Percentiles rank a stretch among this genome's conserved stretches.
Conservation (phyloP, 2,329 filamentous ascomycete species). For the Fusarium fracticaudum region DNA sequence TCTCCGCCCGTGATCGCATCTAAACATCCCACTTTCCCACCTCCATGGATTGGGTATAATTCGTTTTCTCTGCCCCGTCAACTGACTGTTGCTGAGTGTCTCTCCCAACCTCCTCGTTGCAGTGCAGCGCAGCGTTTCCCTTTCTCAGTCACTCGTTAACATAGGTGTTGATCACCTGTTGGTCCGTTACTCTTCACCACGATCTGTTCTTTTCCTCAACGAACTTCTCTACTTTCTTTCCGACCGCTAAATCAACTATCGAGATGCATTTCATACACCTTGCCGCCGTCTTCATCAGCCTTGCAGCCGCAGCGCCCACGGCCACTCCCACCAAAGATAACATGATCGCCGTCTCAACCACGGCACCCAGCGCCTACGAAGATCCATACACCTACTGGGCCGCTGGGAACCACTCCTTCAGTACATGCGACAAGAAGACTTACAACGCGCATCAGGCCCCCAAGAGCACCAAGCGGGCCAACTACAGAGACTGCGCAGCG, state of each 20-base stretch:
- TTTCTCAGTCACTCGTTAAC: conserved; percentile 35
- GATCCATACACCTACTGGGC: conserved; percentile 40
- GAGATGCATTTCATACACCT: conserved; percentile 29
- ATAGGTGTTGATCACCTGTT: conserved; percentile 34
- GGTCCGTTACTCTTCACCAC: conserved; percentile 16
- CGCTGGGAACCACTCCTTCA: conserved; percentile 34
- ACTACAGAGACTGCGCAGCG: conserved; percentile 46
- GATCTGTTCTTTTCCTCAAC: neutral
- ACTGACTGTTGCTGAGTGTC: neutral
- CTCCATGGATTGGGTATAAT: neutral
- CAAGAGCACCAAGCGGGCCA: conserved; percentile 35
- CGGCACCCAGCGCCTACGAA: neutral
- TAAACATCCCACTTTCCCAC: neutral
- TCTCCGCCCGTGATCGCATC: conserved; percentile 29
- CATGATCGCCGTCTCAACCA: conserved; percentile 34
- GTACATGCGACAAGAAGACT: conserved; percentile 42
- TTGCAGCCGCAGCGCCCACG: conserved; percentile 29
- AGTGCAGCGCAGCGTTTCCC: conserved; percentile 19
- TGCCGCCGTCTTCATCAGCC: conserved; percentile 14
- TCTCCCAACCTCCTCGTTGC: conserved; percentile 5
- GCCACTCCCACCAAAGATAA: conserved; percentile 1
- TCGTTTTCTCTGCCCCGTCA: neutral
- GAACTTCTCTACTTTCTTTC: neutral
- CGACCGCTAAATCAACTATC: neutral
- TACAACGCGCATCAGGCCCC: conserved; percentile 31